Evolutionary conservation across 2,329 filamentous ascomycete genomes (phyloP), one percentile per base, ranked within the genome.

Genomic region (Orbilia quercus): DNA sequence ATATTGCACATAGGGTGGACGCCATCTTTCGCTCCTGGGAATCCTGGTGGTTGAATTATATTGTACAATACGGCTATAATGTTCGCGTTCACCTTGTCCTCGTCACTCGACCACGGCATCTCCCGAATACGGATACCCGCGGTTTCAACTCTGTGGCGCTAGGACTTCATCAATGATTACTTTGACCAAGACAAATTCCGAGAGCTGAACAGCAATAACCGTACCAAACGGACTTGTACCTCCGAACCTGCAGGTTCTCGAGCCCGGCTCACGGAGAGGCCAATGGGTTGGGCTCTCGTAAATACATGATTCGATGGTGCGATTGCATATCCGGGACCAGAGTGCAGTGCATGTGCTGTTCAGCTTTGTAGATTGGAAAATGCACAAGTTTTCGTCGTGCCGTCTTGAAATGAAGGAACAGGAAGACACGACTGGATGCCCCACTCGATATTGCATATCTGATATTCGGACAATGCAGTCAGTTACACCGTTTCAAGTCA

Each of bases 401-500:
- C 34, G 31, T 40, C 50, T 54, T 31, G 12, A 40, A 54, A 6
- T 54, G 16, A 28, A 16, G 31, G 12, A 54, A 28, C 6, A 2
- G 7, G 22, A 12, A 6, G 36, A 40, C 16, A 53, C 9, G 11
- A 44, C 28, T 20, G 53, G 14, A n/a, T 4, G 31, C 53, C 53
- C 53, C 34, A 42, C 38, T 18, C 25, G 7, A 25, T 42, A 25
- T 31, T 44, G 53, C 53, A 57, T 5, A n/a, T 16, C 22, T 25
- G 11, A 14, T 18, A 20, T 44, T 42, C 22, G 14, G 7, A 22
- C n/a, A 44, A 25, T 42, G 36, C 22, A 28, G 1, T 22, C 28
- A 38, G 25, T 34, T 20, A 18, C 34, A 34, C 34, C 53, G 36
- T 57, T 42, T 57, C 36, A 44, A 20, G 53, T 57, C 53, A 57